These are phyloP conservation scores for Plasmodium gonderi DNA, from an alignment of 169 alveolate species.

Conservation along the genomic window DNA sequence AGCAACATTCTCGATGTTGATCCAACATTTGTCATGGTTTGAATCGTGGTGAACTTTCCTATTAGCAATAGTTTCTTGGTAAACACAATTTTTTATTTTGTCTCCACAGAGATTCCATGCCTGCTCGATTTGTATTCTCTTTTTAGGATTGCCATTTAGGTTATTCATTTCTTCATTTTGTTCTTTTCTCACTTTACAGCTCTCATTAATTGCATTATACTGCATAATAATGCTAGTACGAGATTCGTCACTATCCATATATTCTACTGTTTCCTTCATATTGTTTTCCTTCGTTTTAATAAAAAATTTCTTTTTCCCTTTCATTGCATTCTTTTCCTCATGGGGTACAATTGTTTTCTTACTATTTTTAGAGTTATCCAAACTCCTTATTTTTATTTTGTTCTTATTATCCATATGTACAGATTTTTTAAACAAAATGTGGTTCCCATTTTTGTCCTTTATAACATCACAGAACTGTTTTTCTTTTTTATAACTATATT, in stretches of 20 bases:
- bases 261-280: not conserved
- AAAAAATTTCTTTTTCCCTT: slow-evolving; percentile 2
- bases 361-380: not conserved
- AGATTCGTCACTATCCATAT: not conserved
- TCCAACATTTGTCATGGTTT: not conserved
- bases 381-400: not conserved
- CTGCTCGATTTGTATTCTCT: not conserved
- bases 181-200: not conserved
- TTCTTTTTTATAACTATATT: not conserved
- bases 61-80: not conserved
- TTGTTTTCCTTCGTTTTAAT: not conserved
- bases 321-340: not conserved
- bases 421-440: not conserved
- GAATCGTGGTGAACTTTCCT: not conserved
- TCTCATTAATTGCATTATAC: not conserved
- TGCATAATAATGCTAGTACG: not conserved
- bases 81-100: not conserved
- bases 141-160: not conserved
- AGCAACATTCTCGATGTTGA: not conserved
- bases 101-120: not conserved
- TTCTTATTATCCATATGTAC: not conserved
- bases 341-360: not conserved
- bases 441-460: not conserved
- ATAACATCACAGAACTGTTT: not conserved
- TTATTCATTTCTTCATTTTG: not conserved